Percentiles rank a stretch among this genome's conserved stretches.
phyloP scores from a whole-genome alignment of 1,284 basidiomycete species.

The Phylloboletellus chloephorus region DNA sequence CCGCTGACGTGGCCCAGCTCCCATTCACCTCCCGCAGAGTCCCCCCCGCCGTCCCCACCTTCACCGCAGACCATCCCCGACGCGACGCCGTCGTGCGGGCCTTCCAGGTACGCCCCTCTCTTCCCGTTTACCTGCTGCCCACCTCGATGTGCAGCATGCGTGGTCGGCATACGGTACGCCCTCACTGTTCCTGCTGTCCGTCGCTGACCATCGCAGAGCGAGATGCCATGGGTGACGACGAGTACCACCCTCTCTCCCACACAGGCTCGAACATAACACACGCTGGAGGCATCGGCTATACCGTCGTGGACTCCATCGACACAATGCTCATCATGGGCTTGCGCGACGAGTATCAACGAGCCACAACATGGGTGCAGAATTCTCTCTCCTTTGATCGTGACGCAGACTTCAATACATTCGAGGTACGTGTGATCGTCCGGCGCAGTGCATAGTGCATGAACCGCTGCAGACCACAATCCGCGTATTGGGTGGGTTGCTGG shows the following conservation, averaged over 20 bases:
- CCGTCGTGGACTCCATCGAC: conserved; percentile 79
- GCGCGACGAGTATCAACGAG: conserved; percentile 71
- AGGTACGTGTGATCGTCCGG: conserved; percentile 47
- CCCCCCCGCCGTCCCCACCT: conserved; percentile 19
- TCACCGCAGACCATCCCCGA: conserved; percentile 53
- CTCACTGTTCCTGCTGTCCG: conserved; percentile 19
- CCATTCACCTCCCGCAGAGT: no score
- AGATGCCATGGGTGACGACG: conserved; percentile 85
- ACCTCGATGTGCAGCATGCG: conserved; percentile 51
- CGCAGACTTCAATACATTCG: conserved; percentile 85
- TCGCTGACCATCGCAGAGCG: conserved; percentile 50
- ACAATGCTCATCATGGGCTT: conserved; percentile 85
- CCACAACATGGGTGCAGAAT: conserved; percentile 72
- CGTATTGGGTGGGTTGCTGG: conserved; percentile 76
- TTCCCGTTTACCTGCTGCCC: conserved; percentile 7
- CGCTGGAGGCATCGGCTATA: conserved; percentile 81
- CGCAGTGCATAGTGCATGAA: background rate
- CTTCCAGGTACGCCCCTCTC: conserved; percentile 57
- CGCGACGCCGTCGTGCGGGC: conserved; percentile 69
- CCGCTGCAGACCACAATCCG: conserved; percentile 67
- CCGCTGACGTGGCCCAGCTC: no score
- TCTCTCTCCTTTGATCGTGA: conserved; percentile 75
- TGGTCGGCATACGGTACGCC: conserved; percentile 76
- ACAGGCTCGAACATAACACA: conserved; percentile 71
- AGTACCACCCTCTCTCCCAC: conserved; percentile 78